Conservation (phyloP, 306 rosid genomes). For the Prunus dulcis region DNA sequence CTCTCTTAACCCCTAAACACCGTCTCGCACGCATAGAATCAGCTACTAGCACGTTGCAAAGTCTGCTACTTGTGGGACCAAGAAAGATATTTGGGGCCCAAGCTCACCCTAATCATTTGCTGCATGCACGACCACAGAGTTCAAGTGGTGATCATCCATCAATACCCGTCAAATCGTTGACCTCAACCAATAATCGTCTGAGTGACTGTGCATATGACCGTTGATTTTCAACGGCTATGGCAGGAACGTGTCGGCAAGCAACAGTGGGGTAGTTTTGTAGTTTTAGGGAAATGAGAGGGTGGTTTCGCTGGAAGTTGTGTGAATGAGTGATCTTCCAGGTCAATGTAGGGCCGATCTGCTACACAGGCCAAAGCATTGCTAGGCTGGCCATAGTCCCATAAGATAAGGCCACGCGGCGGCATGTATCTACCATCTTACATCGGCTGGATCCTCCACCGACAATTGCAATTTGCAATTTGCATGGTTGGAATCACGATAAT, state of each 20-base stretch:
- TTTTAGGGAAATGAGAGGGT: slow-evolving; percentile 10
- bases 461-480: background rate
- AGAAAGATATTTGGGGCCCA: background rate
- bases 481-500: slow-evolving; percentile 21
- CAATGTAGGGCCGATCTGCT: background rate
- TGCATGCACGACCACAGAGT: slow-evolving; percentile 6
- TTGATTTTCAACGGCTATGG: background rate
- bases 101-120: background rate
- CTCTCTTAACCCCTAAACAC: background rate
- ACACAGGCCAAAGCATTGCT: slow-evolving; percentile 3
- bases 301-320: background rate
- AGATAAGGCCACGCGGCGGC: slow-evolving; percentile 30
- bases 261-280: slow-evolving; percentile 13
- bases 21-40: background rate
- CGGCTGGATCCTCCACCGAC: slow-evolving; percentile 48
- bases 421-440: slow-evolving; percentile 5
- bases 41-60: background rate
- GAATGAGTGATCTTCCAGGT: background rate
- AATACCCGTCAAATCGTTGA: background rate
- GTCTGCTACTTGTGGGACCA: background rate
- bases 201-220: background rate
- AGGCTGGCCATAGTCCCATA: slow-evolving; percentile 11
- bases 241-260: slow-evolving; percentile 7
- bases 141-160: slow-evolving; percentile 4
- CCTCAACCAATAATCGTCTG: background rate